A percentile compares a stretch with the other conserved stretches of the same genome.
Conservation (phyloP, 257 asterid genomes). For the Nicotiana benthamiana region DNA sequence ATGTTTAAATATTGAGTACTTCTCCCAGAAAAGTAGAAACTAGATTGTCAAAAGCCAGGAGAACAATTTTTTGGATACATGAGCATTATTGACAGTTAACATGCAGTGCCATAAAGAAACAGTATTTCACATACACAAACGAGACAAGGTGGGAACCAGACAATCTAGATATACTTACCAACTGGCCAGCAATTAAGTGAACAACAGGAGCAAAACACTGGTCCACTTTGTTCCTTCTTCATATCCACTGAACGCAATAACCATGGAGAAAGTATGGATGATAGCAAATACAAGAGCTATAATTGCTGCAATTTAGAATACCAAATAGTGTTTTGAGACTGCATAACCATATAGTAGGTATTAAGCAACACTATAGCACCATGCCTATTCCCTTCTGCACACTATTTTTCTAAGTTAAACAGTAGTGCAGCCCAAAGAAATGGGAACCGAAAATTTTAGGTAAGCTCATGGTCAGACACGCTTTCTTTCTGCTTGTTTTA, state of each 20-base stretch:
- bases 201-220: constrained; percentile 67
- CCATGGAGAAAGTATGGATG: constrained; percentile 94
- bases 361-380: background rate
- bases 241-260: constrained; percentile 83
- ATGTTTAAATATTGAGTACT: background rate
- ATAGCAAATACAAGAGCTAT: constrained; percentile 91
- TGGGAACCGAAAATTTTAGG: background rate
- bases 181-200: constrained; percentile 77
- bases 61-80: background rate
- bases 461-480: background rate
- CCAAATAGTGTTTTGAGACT: constrained; percentile 1
- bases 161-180: constrained; percentile 40
- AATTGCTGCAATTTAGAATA: constrained; percentile 49
- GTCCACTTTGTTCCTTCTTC: constrained; percentile 60
- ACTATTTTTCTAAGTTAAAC: background rate
- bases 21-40: background rate
- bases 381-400: background rate
- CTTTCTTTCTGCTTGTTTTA: background rate
- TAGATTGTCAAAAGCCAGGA: background rate
- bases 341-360: background rate
- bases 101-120: background rate
- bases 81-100: background rate
- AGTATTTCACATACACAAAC: background rate
- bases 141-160: background rate
- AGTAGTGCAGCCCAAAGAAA: background rate